Percentiles rank a stretch among this genome's conserved stretches.
phyloP scores from a whole-genome alignment of 352 stramenopile species.

The Phytophthora crassamura region DNA sequence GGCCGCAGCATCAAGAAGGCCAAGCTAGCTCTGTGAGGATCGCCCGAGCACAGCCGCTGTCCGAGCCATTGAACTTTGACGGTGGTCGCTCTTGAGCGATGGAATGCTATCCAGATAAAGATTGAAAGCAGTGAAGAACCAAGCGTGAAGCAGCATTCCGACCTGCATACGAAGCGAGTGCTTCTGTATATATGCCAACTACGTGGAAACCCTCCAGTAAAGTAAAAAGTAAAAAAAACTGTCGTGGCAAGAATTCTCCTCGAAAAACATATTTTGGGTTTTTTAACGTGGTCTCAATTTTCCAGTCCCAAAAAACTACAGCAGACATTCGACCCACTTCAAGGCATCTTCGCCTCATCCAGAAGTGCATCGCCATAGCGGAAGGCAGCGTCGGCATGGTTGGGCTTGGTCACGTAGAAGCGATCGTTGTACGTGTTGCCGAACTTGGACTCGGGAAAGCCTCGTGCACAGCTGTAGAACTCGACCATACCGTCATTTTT shows the following conservation, averaged over 20 bases:
- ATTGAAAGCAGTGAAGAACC: constrained; percentile 23
- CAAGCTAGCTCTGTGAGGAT: constrained; percentile 33
- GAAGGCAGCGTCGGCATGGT: constrained; percentile 49
- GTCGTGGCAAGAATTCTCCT: neutral
- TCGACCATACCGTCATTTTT: constrained; percentile 43
- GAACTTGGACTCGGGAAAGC: constrained; percentile 39
- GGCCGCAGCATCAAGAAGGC: constrained; percentile 25
- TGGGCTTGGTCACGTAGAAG: constrained; percentile 42
- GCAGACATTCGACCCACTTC: constrained; percentile 55
- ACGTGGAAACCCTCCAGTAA: constrained; percentile 34
- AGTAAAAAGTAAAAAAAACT: constrained; percentile 36
- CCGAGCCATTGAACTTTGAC: constrained; percentile 1
- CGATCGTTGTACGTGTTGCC: constrained; percentile 29
- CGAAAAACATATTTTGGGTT: neutral
- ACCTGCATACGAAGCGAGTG: constrained; percentile 30
- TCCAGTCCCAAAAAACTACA: constrained; percentile 13
- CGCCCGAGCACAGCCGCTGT: neutral
- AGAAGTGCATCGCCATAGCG: constrained; percentile 43
- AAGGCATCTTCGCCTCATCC: constrained; percentile 40
- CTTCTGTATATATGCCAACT: constrained; percentile 38
- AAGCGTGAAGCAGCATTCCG: constrained; percentile 14
- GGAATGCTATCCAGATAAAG: constrained; percentile 23
- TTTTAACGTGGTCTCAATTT: neutral
- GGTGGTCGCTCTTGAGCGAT: neutral
- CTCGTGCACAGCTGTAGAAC: constrained; percentile 39